Evolutionary conservation across 1,284 basidiomycete species (phyloP).

Genomic region (Moniliella sp.): DNA sequence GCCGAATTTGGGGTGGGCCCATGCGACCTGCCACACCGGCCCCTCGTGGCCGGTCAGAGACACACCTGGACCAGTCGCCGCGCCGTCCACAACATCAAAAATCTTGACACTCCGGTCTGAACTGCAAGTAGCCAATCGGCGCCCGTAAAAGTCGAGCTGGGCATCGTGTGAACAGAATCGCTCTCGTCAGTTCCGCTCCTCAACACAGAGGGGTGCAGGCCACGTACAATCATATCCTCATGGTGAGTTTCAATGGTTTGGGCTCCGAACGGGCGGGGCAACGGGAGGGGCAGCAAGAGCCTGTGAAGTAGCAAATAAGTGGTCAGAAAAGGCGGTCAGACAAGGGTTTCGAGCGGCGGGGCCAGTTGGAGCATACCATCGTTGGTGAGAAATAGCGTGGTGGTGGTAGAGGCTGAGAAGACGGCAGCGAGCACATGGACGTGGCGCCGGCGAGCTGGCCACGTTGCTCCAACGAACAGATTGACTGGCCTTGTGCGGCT

Average conservation of each 20-base stretch:
- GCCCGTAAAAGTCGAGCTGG: slow-evolving; percentile 90
- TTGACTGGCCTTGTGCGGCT: too few species aligned
- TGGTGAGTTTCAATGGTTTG: slow-evolving; percentile 29
- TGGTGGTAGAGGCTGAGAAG: too few species aligned
- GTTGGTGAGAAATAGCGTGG: too few species aligned
- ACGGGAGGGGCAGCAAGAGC: too few species aligned
- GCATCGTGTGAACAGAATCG: slow-evolving; percentile 51
- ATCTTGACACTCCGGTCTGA: slow-evolving; percentile 86
- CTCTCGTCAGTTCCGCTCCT: not conserved
- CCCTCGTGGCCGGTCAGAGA: slow-evolving; percentile 50
- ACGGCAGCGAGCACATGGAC: too few species aligned
- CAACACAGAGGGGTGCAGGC: not conserved
- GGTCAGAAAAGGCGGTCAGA: too few species aligned
- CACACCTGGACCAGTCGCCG: slow-evolving; percentile 42
- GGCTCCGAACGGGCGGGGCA: too few species aligned
- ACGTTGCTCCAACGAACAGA: too few species aligned
- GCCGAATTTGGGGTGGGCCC: slow-evolving; percentile 81
- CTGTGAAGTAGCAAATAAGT: too few species aligned
- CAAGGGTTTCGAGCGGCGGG: too few species aligned
- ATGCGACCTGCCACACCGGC: slow-evolving; percentile 94
- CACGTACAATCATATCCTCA: slow-evolving; percentile 26
- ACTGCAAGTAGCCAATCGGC: slow-evolving; percentile 82
- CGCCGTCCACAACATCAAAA: slow-evolving; percentile 78
- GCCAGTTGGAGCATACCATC: too few species aligned
- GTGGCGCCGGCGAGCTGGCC: too few species aligned